Evolutionary conservation across 2,329 filamentous ascomycete species (phyloP), one percentile per base, ranked within the genome.

Genomic region (Elsinoe fawcettii): DNA sequence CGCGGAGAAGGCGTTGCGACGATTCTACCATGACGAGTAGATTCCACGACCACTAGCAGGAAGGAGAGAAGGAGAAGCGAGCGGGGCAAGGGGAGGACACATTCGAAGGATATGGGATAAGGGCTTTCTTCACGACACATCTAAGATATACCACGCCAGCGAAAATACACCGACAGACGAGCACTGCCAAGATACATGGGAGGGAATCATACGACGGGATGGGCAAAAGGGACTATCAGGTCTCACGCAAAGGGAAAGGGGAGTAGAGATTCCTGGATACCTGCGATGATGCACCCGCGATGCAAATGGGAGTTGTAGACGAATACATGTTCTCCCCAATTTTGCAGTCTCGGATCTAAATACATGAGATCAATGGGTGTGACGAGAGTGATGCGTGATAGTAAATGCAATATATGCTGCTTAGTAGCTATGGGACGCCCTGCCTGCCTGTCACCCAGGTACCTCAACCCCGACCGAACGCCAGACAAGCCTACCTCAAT

Each of bases 1-100:
- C 56, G 87, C 87, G 53, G 84, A 91, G 72, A 78, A 74, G 62
- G 78, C 83, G 59, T 80, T 99, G 67, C 80, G 77, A 69, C 74
- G 79, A 63, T 95, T 89, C 71, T 96, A 87, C 70, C 73, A 78
- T 60, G 79, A 82, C 61, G 66, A 71, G 43, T 58, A 56, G 51
- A 27, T 27, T 20, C n/a, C 44, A 44, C 16, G 39, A 37, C 16
- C 7, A 44, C 3, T 22, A 23, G 49, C 41, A 23, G 20, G 23
- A 30, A 25, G 46, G 11, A 14, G 27, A 2, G 30, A 12, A n/a
- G 25, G n/a, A 5, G 14, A n/a, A 11, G 23, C n/a, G 46, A 36
- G 16, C 14, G 27, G 27, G 16, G 3, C 14, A 14, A 2, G 27
- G 5, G 46, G n/a, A 18, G 5, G 9, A 9, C 5, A 5, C 5